Evolutionary conservation across 495 filamentous ascomycete species (phyloP), one percentile per base, ranked within the genome.

Genomic region (Parachaetomium inaequale): DNA sequence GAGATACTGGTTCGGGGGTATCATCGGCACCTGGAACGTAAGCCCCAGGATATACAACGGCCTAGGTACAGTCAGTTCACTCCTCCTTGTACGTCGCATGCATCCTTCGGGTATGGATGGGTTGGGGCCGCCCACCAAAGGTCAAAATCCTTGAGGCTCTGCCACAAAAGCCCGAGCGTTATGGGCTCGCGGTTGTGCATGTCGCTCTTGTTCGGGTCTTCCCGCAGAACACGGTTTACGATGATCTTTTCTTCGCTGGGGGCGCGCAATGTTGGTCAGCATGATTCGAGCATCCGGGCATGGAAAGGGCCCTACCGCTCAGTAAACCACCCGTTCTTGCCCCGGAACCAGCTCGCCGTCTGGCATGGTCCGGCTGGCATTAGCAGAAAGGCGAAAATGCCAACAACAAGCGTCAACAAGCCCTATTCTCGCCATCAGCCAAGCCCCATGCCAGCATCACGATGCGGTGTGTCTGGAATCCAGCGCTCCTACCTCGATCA

Each of bases 351-450:
- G 46, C 83, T 86, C 23, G 78, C 78, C 0, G 90, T 92, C 63
- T 93, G 87, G 4, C 82, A 87, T 0, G 90, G 88, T 0, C 86
- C 87, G 0, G 89, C 77, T 0, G 88, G 88, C 80, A 94, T 87
- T 72, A 88, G 84, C 38, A 86, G 74, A 52, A 78, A 88, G 2
- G 88, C 81, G 4, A 84, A 59, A 14, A 92, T 71, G 3, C 88
- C 89, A 55, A 92, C 81, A 4, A 85, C 51, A 0, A 84, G 82
- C 0, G 88, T 90, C 5, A 85, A 54, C 0, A 81, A 62, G 7
- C 81, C 82, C 73, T 78, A 28, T 29, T 1, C 10, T 7, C 7
- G 4, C 19, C n/a, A 17, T 56, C 17, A 59, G 59, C 50, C 40
- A 25, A 5, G n/a, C 7, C 5, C 7, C 21, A 12, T 7, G 14